Conservation (phyloP, 345 rosid genomes). For the Hypericum perforatum region DNA sequence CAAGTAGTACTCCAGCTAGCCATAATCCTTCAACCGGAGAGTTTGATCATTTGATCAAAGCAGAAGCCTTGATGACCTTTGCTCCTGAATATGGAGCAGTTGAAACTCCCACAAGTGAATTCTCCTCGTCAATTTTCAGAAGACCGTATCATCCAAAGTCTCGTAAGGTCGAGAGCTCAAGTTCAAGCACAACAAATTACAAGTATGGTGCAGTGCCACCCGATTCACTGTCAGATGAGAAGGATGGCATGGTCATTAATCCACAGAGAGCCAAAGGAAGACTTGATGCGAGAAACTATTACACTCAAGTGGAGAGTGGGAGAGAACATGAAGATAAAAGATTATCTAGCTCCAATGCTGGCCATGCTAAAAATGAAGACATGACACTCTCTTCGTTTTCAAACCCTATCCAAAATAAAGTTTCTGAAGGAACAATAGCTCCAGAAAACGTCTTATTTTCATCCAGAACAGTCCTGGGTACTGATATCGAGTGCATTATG, state of each 20-base stretch:
- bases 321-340: slow-evolving; percentile 41
- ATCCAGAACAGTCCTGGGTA: slow-evolving; percentile 61
- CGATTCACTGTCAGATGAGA: slow-evolving; percentile 55
- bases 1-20: slow-evolving; percentile 33
- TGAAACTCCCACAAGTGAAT: slow-evolving; percentile 59
- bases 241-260: slow-evolving; percentile 31
- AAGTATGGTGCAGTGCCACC: slow-evolving; percentile 83
- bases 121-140: slow-evolving; percentile 54
- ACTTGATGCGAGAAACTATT: slow-evolving; percentile 45
- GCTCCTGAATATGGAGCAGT: slow-evolving; percentile 97
- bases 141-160: slow-evolving; percentile 84
- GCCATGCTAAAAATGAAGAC: slow-evolving; percentile 38
- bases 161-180: slow-evolving; percentile 53
- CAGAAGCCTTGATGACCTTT: slow-evolving; percentile 92
- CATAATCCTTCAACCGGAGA: slow-evolving; percentile 44
- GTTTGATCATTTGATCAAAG: slow-evolving; percentile 89
- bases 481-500: slow-evolving; percentile 77
- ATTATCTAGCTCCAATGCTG: slow-evolving; percentile 26
- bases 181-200: slow-evolving; percentile 58
- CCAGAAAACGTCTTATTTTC: slow-evolving; percentile 43
- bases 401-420: slow-evolving; percentile 44
- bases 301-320: slow-evolving; percentile 58
- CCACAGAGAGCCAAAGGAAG: slow-evolving; percentile 38
- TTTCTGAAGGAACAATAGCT: slow-evolving; percentile 35
- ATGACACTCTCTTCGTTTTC: slow-evolving; percentile 40